phyloP scores from a whole-genome alignment of 345 rosid species.

The Sapria himalayana region DNA sequence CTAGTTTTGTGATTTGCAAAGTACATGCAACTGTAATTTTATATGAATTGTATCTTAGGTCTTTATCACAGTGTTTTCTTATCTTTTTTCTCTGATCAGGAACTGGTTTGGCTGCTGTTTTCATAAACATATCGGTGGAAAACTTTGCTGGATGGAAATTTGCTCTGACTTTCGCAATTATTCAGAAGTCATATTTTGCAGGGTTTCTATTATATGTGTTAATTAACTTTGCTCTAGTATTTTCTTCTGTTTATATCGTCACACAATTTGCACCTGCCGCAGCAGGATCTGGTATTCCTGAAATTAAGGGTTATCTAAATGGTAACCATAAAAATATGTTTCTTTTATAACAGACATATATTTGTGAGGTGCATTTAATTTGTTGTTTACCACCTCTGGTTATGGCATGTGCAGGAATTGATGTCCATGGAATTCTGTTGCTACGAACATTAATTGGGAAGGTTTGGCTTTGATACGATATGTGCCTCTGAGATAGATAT shows the following conservation, averaged over 20 bases:
- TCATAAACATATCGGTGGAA: constrained; percentile 81
- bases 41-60: too few species aligned
- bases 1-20: too few species aligned
- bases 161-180: constrained; percentile 47
- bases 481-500: not conserved
- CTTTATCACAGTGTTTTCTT: not conserved
- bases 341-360: too few species aligned
- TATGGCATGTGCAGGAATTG: constrained; percentile 36
- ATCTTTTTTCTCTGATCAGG: constrained; percentile 19
- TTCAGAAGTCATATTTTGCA: constrained; percentile 70
- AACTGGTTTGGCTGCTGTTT: constrained; percentile 84
- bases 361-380: too few species aligned
- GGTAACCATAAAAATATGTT: constrained; percentile 21
- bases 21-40: too few species aligned
- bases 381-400: not conserved
- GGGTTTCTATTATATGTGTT: constrained; percentile 60
- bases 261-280: constrained; percentile 96
- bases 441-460: constrained; percentile 93
- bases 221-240: constrained; percentile 63
- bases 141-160: constrained; percentile 97
- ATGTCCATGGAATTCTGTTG: constrained; percentile 70
- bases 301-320: constrained; percentile 90
- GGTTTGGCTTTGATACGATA: constrained; percentile 20
- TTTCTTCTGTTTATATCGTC: constrained; percentile 74
- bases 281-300: constrained; percentile 98